A percentile compares a stretch with the other conserved stretches of the same genome.
Evolutionary conservation across 352 stramenopile genomes (phyloP).

Genomic region (Hyaloperonospora arabidopsidis): DNA sequence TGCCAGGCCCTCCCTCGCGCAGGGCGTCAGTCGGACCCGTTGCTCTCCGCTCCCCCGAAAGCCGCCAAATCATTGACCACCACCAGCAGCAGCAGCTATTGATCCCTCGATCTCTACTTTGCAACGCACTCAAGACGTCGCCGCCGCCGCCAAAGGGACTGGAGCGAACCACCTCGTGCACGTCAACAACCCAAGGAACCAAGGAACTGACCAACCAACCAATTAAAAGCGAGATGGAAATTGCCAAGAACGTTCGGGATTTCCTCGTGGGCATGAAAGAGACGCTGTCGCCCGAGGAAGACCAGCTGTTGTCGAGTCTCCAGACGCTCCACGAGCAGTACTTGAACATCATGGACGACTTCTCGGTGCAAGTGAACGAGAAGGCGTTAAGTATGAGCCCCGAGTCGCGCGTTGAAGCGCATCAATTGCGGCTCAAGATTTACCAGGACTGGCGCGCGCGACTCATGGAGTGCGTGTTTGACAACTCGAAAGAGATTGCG

Average conservation of each 20-base stretch:
- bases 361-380: conserved; percentile 42
- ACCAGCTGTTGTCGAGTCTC: conserved; percentile 52
- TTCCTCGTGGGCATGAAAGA: conserved; percentile 80
- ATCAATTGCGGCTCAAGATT: conserved; percentile 68
- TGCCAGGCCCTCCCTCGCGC: conserved; percentile 8
- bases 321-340: conserved; percentile 65
- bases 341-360: conserved; percentile 62
- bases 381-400: conserved; percentile 65
- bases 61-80: too few relatives aligned
- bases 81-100: conserved; percentile 1
- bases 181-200: too few relatives aligned
- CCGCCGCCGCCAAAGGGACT: conserved; percentile 16
- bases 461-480: conserved; percentile 63
- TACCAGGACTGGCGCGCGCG: conserved; percentile 78
- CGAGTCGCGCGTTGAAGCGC: conserved; percentile 61
- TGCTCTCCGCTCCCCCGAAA: too few relatives aligned
- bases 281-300: conserved; percentile 55
- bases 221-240: conserved; percentile 48
- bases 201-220: too few relatives aligned
- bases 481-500: conserved; percentile 38
- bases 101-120: not conserved
- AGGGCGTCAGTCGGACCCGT: conserved; percentile 10
- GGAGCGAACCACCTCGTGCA: too few relatives aligned
- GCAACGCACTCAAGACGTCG: conserved; percentile 1
- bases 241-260: conserved; percentile 71